Evolutionary conservation across 345 rosid species (phyloP), one percentile per base, ranked within the genome.

Genomic region (Eutrema japonicum): DNA sequence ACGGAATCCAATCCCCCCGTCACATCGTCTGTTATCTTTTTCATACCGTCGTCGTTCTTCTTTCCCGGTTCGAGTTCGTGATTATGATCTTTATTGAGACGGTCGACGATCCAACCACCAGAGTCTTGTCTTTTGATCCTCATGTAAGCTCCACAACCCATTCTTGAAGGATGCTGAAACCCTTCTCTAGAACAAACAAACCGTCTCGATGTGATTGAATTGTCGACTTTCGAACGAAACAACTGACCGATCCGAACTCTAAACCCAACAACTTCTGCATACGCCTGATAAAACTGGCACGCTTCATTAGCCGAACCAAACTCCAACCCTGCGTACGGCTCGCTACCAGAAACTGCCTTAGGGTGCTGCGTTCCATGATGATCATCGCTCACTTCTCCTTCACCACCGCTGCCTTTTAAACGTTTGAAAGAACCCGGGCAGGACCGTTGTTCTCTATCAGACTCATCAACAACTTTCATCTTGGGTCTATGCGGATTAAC

Each of bases 101-200:
- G 91, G 68, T 93, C 97, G 4, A 89, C 96, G 6, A 88, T 81
- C 98, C 98, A 93, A 11, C 78, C 86, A 63, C 93, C 97, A 56
- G 73, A 81, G 42, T 83, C 94, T 78, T 89, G 92, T 64, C 84
- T 88, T 82, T 93, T 93, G 61, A 93, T 89, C 82, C 96, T 84
- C 97, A 91, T 91, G 83, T 85, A 89, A 72, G 97, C 95, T 27
- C 96, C 91, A 68, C 98, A 93, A 6, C 98, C 98, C 49, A 91
- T 83, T 71, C 97, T 84, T 6, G 97, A 87, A 46, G 98, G 98
- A 72, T 91, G 98, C 76, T 91, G 95, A 82, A 89, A 89, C 58
- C 98, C 98, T 85, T 93, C 98, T 78, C 87, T 91, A 0, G 96
- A 93, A 82, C 96, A 93, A 55, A 93, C 98, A 80, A 93, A 93